Percentiles rank a stretch among this genome's conserved stretches.
phyloP scores from a whole-genome alignment of 345 rosid species.

The Cardamine occulta region DNA sequence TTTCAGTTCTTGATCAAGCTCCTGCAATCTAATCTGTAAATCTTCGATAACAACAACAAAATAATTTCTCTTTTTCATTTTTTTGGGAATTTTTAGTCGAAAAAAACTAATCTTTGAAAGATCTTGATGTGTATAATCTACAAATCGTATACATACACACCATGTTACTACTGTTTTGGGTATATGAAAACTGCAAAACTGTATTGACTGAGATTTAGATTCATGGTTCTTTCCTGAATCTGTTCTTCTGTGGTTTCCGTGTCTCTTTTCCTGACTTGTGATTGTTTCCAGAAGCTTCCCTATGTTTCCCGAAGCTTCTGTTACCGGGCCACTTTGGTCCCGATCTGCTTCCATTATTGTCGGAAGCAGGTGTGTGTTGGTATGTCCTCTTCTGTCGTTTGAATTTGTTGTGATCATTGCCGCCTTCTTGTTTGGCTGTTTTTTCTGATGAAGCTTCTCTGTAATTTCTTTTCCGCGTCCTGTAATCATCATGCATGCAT shows the following conservation, averaged over 20 bases:
- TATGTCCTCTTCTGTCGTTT: constrained; percentile 38
- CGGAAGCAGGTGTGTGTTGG: constrained; percentile 29
- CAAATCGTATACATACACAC: constrained; percentile 32
- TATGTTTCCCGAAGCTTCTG: constrained; percentile 39
- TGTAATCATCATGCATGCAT: constrained; percentile 11
- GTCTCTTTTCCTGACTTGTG: constrained; percentile 32
- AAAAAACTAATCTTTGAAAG: constrained; percentile 13
- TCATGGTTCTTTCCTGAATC: constrained; percentile 39
- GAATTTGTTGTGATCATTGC: constrained; percentile 31
- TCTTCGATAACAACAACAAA: constrained; percentile 21
- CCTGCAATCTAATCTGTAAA: constrained; percentile 29
- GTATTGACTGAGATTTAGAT: constrained; percentile 15
- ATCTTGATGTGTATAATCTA: constrained; percentile 40
- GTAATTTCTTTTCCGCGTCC: constrained; percentile 36
- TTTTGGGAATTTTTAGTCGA: constrained; percentile 2
- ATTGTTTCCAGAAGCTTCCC: constrained; percentile 41
- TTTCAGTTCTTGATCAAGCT: constrained; percentile 58
- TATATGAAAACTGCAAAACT: constrained; percentile 31
- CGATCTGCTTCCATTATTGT: constrained; percentile 29
- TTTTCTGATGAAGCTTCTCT: constrained; percentile 35
- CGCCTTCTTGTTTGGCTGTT: constrained; percentile 28
- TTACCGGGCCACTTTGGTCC: constrained; percentile 33
- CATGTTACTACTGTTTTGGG: constrained; percentile 25
- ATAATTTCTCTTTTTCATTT: background rate
- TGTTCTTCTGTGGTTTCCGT: constrained; percentile 41